Base-by-base conservation (phyloP, 2,329 filamentous ascomycete genomes). In the Scortechinia acanthostroma region DNA sequence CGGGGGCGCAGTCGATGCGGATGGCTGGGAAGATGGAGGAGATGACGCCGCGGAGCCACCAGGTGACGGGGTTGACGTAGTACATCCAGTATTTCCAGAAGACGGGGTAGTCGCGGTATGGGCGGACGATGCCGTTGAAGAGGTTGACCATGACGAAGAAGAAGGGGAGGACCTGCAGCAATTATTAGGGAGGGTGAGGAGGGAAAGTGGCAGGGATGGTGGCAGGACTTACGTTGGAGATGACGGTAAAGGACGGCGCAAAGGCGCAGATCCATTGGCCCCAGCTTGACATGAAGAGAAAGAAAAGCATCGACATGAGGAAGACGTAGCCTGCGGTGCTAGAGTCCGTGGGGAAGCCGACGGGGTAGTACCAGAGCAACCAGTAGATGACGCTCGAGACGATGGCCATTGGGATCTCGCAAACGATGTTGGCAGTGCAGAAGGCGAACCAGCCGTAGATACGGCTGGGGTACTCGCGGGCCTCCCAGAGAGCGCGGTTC, bases 191-290 rank as follows among this genome's bases (percentile, higher is more conserved):
- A n/a, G n/a, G n/a, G n/a, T n/a, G n/a, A n/a, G n/a, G 4, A 10
- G 46, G 42, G 15, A n/a, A 33, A 10, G n/a, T 5, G 25, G 56
- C 14, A 5, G 4, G 14, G 25, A 1, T 3, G 58, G 65, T 63
- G 49, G 64, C n/a, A n/a, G n/a, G n/a, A n/a, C n/a, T n/a, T n/a
- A n/a, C 65, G 55, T 91, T 89, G 37, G 79, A 80, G 51, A 91
- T 88, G 50, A 89, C 84, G 1, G 85, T 88, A 64, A 89, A 89
- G 33, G 73, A 82, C 0, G 87, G 86, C 0, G 87, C 85, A 60
- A 90, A 90, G 1, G 88, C 87, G 50, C 82, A 86, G 52, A 93
- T 88, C 86, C 86, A 91, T 58, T 90, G 87, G 17, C 85, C 88
- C 86, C 83, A 91, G 52, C 72, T 80, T 22, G 74, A 76, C 59